Base-by-base conservation (phyloP, 208 protist species). In the Leishmania martiniquensis region DNA sequence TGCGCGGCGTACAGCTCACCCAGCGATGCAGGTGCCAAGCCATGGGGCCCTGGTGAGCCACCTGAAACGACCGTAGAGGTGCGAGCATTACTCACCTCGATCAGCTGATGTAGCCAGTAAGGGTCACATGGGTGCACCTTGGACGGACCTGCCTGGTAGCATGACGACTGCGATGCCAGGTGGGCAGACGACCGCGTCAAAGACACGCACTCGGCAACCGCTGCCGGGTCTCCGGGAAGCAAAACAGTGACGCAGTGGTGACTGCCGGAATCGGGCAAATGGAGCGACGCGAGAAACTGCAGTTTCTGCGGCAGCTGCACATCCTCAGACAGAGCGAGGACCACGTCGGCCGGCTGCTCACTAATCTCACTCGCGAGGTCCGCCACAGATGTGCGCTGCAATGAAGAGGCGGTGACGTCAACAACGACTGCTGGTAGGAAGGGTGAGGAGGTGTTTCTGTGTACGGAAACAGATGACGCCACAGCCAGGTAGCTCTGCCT, bases 251-350 rank as follows among this genome's bases (percentile, higher is more conserved):
- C 80, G 15, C 57, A 17, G 25, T 84, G 80, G 49, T 84, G 80
- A 42, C 0, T n/a, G 29, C 75, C 75, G 42, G 69, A 80, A 62
- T 77, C 60, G 37, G 52, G 72, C 60, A 84, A 67, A 51, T 80
- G 80, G 44, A 84, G 70, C 13, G 80, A 84, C 39, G 80, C 80
- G 54, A 84, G 75, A 55, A 84, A 84, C 52, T 76, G 66, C 42
- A 84, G 59, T 47, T 77, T 77, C 44, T 76, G 69, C 71, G 76
- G 47, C 29, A 75, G 34, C 15, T 32, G 70, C 3, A 84, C 25
- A 22, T 60, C 32, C 9, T 72, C 7, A 15, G 54, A 60, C 5
- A 84, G 32, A 25, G 51, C 80, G 9, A 84, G 70, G 51, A 84
- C 60, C 44, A 84, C 80, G 63, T 84, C 80, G 2, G 80, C 45